Evolutionary conservation across 2,329 filamentous ascomycete species (phyloP).

Genomic region (Torrubiella hemipterigena): DNA sequence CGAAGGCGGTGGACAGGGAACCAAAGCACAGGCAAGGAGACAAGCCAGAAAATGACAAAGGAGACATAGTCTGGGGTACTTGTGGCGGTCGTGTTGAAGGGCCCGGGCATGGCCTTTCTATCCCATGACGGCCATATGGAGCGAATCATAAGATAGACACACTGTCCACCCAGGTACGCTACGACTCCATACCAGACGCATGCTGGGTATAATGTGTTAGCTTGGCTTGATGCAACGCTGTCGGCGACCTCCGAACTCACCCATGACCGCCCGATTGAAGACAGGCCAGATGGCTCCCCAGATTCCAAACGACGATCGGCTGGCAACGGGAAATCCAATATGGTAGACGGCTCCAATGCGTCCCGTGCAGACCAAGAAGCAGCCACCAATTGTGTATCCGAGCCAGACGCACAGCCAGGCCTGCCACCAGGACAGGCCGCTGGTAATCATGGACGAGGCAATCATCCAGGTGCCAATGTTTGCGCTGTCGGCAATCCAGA

Average conservation of each 20-base stretch:
- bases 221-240: background rate
- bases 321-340: conserved; percentile 76
- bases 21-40: conserved; percentile 74
- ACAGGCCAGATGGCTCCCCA: conserved; percentile 86
- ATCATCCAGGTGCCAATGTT: conserved; percentile 97
- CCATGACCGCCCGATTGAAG: conserved; percentile 77
- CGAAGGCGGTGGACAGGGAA: conserved; percentile 82
- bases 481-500: conserved; percentile 77
- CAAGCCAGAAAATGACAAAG: conserved; percentile 80
- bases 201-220: conserved; percentile 26
- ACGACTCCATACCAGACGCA: conserved; percentile 86
- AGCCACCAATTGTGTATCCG: conserved; percentile 66
- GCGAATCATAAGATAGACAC: conserved; percentile 80
- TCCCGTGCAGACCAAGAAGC: conserved; percentile 67
- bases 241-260: conserved; percentile 17
- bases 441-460: conserved; percentile 67
- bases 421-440: conserved; percentile 82
- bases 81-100: conserved; percentile 56
- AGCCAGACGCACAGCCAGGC: conserved; percentile 82
- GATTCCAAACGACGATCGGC: conserved; percentile 70
- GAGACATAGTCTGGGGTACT: conserved; percentile 64
- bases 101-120: conserved; percentile 49
- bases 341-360: conserved; percentile 81
- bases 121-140: conserved; percentile 67
- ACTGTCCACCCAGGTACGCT: conserved; percentile 72